These are phyloP conservation scores for Podospora pseudoanserina DNA, from an alignment of 495 filamentous ascomycete species.

Conservation along the genomic window DNA sequence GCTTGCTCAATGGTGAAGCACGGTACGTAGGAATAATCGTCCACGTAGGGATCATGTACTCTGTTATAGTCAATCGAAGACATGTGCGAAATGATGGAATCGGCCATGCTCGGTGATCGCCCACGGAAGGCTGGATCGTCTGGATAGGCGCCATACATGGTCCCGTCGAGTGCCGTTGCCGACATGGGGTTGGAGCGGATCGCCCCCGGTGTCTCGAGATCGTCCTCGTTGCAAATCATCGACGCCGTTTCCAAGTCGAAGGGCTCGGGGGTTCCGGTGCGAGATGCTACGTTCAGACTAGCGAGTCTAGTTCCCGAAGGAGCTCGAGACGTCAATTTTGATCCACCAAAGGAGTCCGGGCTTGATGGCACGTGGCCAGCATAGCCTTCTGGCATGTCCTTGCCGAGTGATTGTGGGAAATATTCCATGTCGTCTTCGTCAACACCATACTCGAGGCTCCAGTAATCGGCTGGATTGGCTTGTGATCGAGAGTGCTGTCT, in stretches of 20 bases:
- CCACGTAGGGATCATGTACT: constrained; percentile 60
- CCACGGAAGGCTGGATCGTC: constrained; percentile 51
- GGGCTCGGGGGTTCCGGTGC: constrained; percentile 42
- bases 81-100: constrained; percentile 60
- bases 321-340: constrained; percentile 41
- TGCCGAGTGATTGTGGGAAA: constrained; percentile 32
- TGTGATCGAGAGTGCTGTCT: constrained; percentile 39
- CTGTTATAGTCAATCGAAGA: constrained; percentile 51
- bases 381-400: constrained; percentile 23
- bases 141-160: constrained; percentile 68
- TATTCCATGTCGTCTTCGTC: constrained; percentile 54
- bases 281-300: constrained; percentile 40
- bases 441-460: constrained; percentile 80
- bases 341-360: constrained; percentile 32
- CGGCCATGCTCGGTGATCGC: constrained; percentile 58
- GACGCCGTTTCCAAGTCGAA: constrained; percentile 41
- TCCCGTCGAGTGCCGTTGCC: constrained; percentile 62
- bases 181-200: constrained; percentile 48
- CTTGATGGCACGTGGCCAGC: constrained; percentile 19
- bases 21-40: constrained; percentile 85
- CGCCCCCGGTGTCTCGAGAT: constrained; percentile 44
- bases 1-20: constrained; percentile 82
- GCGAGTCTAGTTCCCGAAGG: constrained; percentile 45
- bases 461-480: constrained; percentile 52
- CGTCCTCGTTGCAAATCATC: constrained; percentile 35